phyloP scores from a whole-genome alignment of 352 stramenopile genomes.

The Phytophthora citrophthora region DNA sequence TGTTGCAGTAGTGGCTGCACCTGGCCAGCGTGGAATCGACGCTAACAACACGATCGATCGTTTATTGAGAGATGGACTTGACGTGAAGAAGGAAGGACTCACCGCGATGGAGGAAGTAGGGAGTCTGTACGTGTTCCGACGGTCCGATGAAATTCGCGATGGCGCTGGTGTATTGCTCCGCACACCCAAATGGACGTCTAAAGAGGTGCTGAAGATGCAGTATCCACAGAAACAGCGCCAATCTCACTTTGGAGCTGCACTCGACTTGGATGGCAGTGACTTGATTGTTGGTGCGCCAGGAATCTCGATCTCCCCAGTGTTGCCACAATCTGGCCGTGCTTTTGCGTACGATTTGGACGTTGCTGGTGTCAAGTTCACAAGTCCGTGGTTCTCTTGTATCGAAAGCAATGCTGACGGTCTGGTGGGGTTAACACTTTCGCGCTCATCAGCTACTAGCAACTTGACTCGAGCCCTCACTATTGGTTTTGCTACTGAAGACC shows the following conservation, averaged over 20 bases:
- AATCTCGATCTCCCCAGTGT: slow-evolving; percentile 50
- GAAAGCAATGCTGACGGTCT: slow-evolving; percentile 63
- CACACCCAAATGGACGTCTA: slow-evolving; percentile 68
- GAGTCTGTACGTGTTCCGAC: slow-evolving; percentile 74
- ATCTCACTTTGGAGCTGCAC: slow-evolving; percentile 57
- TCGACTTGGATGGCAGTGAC: slow-evolving; percentile 63
- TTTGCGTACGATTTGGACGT: slow-evolving; percentile 77
- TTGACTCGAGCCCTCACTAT: slow-evolving; percentile 60
- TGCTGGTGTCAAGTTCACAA: slow-evolving; percentile 63
- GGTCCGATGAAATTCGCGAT: slow-evolving; percentile 66
- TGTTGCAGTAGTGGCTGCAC: slow-evolving; percentile 81
- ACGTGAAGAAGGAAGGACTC: slow-evolving; percentile 29
- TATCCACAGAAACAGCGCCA: slow-evolving; percentile 68
- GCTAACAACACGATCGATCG: slow-evolving; percentile 82
- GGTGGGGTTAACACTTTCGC: slow-evolving; percentile 67
- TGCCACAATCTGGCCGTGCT: slow-evolving; percentile 51
- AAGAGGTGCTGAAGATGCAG: slow-evolving; percentile 83
- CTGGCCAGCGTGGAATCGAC: slow-evolving; percentile 75
- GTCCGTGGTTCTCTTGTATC: slow-evolving; percentile 61
- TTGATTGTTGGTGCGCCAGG: slow-evolving; percentile 67
- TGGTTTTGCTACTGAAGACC: slow-evolving; percentile 80
- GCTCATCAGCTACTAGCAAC: slow-evolving; percentile 42
- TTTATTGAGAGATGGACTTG: slow-evolving; percentile 28
- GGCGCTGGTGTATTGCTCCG: slow-evolving; percentile 68
- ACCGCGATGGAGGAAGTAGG: slow-evolving; percentile 52